These are phyloP conservation scores for Canavalia gladiata DNA, from an alignment of 306 rosid genomes.

Conservation along the genomic window DNA sequence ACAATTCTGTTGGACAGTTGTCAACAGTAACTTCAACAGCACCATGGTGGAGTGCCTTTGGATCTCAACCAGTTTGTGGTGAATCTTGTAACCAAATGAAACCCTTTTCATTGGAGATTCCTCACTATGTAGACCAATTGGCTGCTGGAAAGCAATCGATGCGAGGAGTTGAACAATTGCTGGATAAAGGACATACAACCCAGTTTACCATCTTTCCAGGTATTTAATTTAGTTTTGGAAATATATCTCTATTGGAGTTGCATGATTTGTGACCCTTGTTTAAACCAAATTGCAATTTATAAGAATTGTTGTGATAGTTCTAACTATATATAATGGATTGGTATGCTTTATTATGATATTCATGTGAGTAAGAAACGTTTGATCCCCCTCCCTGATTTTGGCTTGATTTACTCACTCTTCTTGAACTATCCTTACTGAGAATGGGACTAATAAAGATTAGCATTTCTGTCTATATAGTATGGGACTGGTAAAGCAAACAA, in stretches of 20 bases:
- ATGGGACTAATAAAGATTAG: neutral
- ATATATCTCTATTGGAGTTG: neutral
- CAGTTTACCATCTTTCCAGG: slow-evolving; percentile 77
- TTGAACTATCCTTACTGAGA: slow-evolving; percentile 1
- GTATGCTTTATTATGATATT: neutral
- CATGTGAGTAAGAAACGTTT: neutral
- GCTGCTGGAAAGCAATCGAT: slow-evolving; percentile 45
- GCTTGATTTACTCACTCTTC: slow-evolving; percentile 2
- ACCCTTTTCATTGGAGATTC: slow-evolving; percentile 57
- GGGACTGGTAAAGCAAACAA: neutral
- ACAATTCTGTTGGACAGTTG: slow-evolving; percentile 62
- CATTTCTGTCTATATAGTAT: neutral
- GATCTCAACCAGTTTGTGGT: slow-evolving; percentile 59
- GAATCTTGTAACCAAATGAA: slow-evolving; percentile 63
- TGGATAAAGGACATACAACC: slow-evolving; percentile 59
- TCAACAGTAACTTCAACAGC: slow-evolving; percentile 59
- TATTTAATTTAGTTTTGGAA: slow-evolving; percentile 35
- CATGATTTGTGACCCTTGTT: slow-evolving; percentile 3
- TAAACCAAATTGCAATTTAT: neutral
- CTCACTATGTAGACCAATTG: slow-evolving; percentile 57
- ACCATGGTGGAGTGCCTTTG: slow-evolving; percentile 68
- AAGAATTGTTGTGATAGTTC: neutral
- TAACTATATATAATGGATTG: neutral
- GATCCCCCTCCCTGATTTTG: neutral
- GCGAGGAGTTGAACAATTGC: slow-evolving; percentile 54